Percentiles rank a stretch among this genome's conserved stretches.
Evolutionary conservation across 2,329 filamentous ascomycete genomes (phyloP).

Genomic region (Monilinia fructicola): DNA sequence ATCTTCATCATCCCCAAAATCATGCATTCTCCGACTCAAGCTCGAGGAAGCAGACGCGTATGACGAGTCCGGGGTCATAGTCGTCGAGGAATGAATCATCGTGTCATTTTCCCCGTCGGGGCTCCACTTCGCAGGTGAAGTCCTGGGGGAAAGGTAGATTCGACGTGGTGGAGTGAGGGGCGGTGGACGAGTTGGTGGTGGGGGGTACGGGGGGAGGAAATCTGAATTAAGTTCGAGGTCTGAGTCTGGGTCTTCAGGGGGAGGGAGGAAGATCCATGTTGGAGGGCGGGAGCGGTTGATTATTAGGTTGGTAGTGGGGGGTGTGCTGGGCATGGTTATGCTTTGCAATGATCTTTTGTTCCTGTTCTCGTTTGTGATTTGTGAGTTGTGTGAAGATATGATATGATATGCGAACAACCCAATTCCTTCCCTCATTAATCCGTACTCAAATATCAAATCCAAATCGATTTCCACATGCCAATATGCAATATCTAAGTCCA

Average conservation of each 20-base stretch:
- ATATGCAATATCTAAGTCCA: no score
- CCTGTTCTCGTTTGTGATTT: not conserved
- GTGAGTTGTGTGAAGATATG: no score
- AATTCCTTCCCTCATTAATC: no score
- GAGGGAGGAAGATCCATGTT: constrained; percentile 11
- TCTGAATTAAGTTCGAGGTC: not conserved
- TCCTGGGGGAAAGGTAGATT: not conserved
- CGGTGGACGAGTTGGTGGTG: constrained; percentile 1
- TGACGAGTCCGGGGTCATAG: not conserved
- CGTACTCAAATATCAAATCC: no score
- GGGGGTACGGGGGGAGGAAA: not conserved
- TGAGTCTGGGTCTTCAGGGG: not conserved
- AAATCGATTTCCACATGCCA: no score
- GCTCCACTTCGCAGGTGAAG: not conserved
- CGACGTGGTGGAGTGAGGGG: not conserved
- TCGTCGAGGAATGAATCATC: no score
- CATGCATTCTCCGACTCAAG: no score
- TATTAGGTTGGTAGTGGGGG: not conserved
- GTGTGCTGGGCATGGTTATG: not conserved
- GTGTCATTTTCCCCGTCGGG: not conserved
- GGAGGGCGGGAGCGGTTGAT: constrained; percentile 11
- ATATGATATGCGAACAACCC: no score
- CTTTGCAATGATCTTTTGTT: not conserved
- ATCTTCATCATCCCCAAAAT: no score
- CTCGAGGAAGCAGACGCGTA: no score